Conservation (phyloP, 2,329 filamentous ascomycete species). For the Trichophyton simii region DNA sequence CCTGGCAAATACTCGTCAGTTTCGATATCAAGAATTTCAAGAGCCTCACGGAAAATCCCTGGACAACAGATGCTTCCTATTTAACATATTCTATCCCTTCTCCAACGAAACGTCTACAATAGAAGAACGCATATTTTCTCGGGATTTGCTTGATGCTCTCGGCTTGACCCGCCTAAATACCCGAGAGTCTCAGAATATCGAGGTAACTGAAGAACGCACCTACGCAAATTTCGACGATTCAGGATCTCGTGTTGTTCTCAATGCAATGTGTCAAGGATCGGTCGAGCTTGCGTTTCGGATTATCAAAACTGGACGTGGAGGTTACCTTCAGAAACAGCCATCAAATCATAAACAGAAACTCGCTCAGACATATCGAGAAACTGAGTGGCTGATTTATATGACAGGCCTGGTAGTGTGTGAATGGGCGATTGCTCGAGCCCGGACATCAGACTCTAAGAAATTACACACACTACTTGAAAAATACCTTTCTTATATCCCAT, state of each 20-base stretch:
- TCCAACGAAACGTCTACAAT: slow-evolving; percentile 22
- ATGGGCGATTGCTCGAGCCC: slow-evolving; percentile 28
- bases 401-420: slow-evolving; percentile 29
- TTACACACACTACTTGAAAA: slow-evolving; percentile 20
- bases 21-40: slow-evolving; percentile 25
- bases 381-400: slow-evolving; percentile 29
- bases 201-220: slow-evolving; percentile 23
- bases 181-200: slow-evolving; percentile 27
- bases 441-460: slow-evolving; percentile 18
- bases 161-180: slow-evolving; percentile 32
- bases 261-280: slow-evolving; percentile 31
- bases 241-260: slow-evolving; percentile 27
- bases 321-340: slow-evolving; percentile 18
- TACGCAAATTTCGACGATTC: slow-evolving; percentile 20
- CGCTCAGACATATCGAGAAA: slow-evolving; percentile 32
- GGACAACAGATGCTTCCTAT: slow-evolving; percentile 33
- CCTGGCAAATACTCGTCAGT: slow-evolving; percentile 24
- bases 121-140: slow-evolving; percentile 33
- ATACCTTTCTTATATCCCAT: slow-evolving; percentile 22
- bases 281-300: slow-evolving; percentile 31
- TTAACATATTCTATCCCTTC: slow-evolving; percentile 34
- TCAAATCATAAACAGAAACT: slow-evolving; percentile 29
- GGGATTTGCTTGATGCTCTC: slow-evolving; percentile 31
- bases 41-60: slow-evolving; percentile 17
- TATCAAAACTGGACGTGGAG: slow-evolving; percentile 22